A percentile compares a stretch with the other conserved stretches of the same genome.
Conservation (phyloP, 148 eudicot genomes). For the Vaccinium macrocarpon region DNA sequence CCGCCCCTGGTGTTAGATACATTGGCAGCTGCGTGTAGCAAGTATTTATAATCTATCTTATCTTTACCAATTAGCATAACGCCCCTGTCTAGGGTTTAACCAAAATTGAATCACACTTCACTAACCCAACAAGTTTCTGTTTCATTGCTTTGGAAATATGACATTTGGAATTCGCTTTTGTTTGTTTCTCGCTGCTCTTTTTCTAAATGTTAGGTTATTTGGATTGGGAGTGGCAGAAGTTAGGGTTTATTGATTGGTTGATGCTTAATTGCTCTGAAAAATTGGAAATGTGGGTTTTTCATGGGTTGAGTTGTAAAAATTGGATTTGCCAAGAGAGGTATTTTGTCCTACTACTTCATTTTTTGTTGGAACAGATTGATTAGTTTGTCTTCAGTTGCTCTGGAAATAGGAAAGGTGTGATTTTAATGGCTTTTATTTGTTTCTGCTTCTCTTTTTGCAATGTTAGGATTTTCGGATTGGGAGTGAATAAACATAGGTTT, state of each 20-base stretch:
- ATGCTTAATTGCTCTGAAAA: background rate
- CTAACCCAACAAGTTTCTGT: background rate
- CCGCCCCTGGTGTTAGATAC: no score
- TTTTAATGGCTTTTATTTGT: background rate
- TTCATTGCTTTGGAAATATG: constrained; percentile 10
- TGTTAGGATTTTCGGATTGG: background rate
- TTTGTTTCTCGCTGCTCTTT: background rate
- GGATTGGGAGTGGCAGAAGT: background rate
- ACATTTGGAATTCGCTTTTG: background rate
- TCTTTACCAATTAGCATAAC: no score
- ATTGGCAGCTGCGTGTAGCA: no score
- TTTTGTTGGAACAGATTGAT: background rate
- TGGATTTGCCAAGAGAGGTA: background rate
- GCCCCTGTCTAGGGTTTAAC: no score
- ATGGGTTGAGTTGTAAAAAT: background rate
- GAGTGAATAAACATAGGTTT: background rate
- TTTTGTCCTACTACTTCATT: background rate
- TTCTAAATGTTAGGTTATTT: background rate
- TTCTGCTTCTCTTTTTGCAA: background rate
- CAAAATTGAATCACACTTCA: no score
- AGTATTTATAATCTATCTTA: no score
- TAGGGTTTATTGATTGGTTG: background rate
- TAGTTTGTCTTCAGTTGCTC: background rate
- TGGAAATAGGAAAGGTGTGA: background rate
- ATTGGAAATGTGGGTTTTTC: background rate